Evolutionary conservation across 2,329 filamentous ascomycete species (phyloP), one percentile per base, ranked within the genome.

Genomic region (Aspergillus persii): DNA sequence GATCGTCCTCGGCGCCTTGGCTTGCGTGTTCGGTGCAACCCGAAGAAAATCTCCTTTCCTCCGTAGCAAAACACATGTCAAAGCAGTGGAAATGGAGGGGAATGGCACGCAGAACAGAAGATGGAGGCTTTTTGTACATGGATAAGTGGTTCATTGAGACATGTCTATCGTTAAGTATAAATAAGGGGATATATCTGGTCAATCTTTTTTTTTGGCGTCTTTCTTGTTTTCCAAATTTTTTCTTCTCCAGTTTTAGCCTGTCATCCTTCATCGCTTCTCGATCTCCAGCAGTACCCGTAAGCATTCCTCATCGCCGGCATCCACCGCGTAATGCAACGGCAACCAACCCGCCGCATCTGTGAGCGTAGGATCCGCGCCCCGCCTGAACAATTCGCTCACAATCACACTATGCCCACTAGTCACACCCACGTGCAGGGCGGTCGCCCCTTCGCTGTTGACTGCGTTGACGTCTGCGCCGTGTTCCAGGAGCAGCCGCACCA

Each of bases 301-400:
- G 30, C 53, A 49, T 15, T 55, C 48, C 33, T 55, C 53, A 39
- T 55, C 53, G 5, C 53, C 53, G 18, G 53, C 41, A n/a, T 55
- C 53, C 29, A 47, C 53, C 2, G 53, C 53, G 29, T 55, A 55
- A 36, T 55, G 53, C 15, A 55, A 27, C 29, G 53, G 53, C 36
- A 48, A 18, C 53, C 53, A 55, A 26, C 53, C 53, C 2, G 53
- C 53, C n/a, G 44, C 44, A 47, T 55, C 53, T n/a, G 48, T 47
- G 18, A 33, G 23, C 23, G 36, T 48, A 5, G 53, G 53, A 55
- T 55, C 53, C 18, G 53, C 53, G 18, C 23, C 9, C 33, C 44
- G 30, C 53, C 9, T 23, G 30, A 55, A 47, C 12, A 55, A 30
- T 29, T 55, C 53, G 18, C 44, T 44, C 44, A 55, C 53, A 12